A percentile compares a stretch with the other conserved stretches of the same genome.
Conservation (phyloP, 2,329 filamentous ascomycete species). For the Trichoderma koningii region DNA sequence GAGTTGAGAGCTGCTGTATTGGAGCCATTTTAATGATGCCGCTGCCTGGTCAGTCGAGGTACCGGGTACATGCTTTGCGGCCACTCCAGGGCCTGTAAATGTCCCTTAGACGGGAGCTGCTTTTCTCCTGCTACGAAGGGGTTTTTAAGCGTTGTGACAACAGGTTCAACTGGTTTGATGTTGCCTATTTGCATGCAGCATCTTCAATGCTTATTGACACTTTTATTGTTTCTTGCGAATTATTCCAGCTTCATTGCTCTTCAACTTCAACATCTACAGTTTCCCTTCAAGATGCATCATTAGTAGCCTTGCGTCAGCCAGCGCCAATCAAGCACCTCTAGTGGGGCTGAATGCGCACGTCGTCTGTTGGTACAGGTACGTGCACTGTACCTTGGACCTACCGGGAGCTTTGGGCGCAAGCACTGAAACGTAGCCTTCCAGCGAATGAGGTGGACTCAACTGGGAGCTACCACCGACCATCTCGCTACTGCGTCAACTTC, state of each 20-base stretch:
- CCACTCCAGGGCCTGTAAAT: not conserved
- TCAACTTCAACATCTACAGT: not conserved
- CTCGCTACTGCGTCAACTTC: not conserved
- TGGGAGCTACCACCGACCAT: not conserved
- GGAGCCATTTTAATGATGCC: conserved; percentile 10
- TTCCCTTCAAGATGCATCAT: not conserved
- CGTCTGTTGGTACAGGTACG: not conserved
- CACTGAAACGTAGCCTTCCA: conserved; percentile 28
- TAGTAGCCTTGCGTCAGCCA: conserved; percentile 15
- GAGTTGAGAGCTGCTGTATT: not conserved
- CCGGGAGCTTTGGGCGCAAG: conserved; percentile 6
- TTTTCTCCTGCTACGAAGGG: too few species aligned
- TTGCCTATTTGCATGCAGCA: too few species aligned
- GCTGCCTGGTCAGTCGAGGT: not conserved
- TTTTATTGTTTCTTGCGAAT: too few species aligned
- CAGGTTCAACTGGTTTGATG: too few species aligned
- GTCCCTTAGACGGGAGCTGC: not conserved
- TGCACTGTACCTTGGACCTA: conserved; percentile 1
- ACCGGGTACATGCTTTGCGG: conserved; percentile 5
- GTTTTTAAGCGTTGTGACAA: too few species aligned
- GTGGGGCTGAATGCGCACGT: conserved; percentile 17
- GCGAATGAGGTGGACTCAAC: not conserved
- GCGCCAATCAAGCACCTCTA: conserved; percentile 22
- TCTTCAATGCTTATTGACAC: too few species aligned
- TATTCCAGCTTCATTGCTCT: too few species aligned